A percentile compares a stretch with the other conserved stretches of the same genome.
These are phyloP conservation scores for Westerdykella aurantiaca DNA, from an alignment of 2,329 filamentous ascomycete species.

Conservation along the genomic window DNA sequence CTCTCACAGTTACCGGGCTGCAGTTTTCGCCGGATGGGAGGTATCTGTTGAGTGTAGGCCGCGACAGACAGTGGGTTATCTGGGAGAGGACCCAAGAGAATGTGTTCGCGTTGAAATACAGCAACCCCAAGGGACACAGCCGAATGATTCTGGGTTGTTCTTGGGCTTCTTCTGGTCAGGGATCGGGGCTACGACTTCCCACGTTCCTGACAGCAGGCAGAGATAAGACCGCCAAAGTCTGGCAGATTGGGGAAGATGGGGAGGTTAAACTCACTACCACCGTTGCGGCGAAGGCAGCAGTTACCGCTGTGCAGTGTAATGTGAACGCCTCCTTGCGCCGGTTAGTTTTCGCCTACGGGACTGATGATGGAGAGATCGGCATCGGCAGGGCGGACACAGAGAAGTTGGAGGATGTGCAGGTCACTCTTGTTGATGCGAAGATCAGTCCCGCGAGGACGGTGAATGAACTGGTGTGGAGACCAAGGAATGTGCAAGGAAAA, in stretches of 20 bases:
- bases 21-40: slow-evolving; percentile 70
- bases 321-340: background rate
- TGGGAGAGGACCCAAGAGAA: slow-evolving; percentile 53
- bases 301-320: slow-evolving; percentile 27
- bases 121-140: slow-evolving; percentile 78
- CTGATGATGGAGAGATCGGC: slow-evolving; percentile 25
- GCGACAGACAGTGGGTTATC: slow-evolving; percentile 86
- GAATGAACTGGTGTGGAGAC: slow-evolving; percentile 33
- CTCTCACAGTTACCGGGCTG: slow-evolving; percentile 76
- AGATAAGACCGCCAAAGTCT: slow-evolving; percentile 72
- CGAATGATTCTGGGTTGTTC: slow-evolving; percentile 87
- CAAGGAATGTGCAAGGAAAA: slow-evolving; percentile 5
- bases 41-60: slow-evolving; percentile 77
- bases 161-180: slow-evolving; percentile 55
- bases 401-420: slow-evolving; percentile 10
- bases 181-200: slow-evolving; percentile 4
- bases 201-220: slow-evolving; percentile 83
- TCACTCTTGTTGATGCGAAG: slow-evolving; percentile 11
- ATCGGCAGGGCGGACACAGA: slow-evolving; percentile 8
- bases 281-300: slow-evolving; percentile 19
- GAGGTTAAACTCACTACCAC: slow-evolving; percentile 20
- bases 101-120: slow-evolving; percentile 54
- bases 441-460: slow-evolving; percentile 24
- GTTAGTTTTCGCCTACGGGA: slow-evolving; percentile 28
- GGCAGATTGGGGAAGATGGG: slow-evolving; percentile 36